Base-by-base conservation (phyloP, 192 early-diverging fungal species). In the Ramicandelaber brevisporus region DNA sequence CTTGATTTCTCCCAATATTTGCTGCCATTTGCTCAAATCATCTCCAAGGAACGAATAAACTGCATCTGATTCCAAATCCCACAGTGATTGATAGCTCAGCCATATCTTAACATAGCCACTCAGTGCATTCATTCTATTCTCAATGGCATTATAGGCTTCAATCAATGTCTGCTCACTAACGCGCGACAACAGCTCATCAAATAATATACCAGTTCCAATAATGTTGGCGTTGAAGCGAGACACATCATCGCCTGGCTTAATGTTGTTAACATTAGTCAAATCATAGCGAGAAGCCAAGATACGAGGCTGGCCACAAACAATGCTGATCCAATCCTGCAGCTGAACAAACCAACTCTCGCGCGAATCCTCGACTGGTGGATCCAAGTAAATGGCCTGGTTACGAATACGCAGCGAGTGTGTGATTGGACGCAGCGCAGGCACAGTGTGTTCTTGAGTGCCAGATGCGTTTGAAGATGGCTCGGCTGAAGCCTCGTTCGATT, bases 71-170 rank as follows among this genome's bases (percentile, higher is more conserved):
- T 95, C 86, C 22, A 96, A 58, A 48, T 99, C 95, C 92, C 92
- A 99, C 20, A 99, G 63, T 4, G 79, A 80, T 45, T 99, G 95
- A 58, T 97, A 97, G 34, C 80, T 79, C 10, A 97, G 61, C 95
- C 95, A 99, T 32, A 84, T 73, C 25, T 67, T 61, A 19, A 88
- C 78, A 38, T 99, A 99, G 15, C 68, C 57, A 4, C 55, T 58
- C 6, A 90, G 78, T 37, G 79, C 56, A 13, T 57, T 41, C 10
- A 76, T 49, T 55, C 75, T 83, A 3, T 34, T 32, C 57, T 96
- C 83, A 17, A 99, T 69, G 20, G 68, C 61, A 12, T 61, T 51
- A 44, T 95, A 99, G 6, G 80, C 93, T 17, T 62, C 53, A 26
- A 59, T 57, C 5, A 97, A 51, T 4, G 63, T 57, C 28, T 59